Evolutionary conservation across 164 flowering plant species (phyloP).

Genomic region (Stephania yunnanensis): DNA sequence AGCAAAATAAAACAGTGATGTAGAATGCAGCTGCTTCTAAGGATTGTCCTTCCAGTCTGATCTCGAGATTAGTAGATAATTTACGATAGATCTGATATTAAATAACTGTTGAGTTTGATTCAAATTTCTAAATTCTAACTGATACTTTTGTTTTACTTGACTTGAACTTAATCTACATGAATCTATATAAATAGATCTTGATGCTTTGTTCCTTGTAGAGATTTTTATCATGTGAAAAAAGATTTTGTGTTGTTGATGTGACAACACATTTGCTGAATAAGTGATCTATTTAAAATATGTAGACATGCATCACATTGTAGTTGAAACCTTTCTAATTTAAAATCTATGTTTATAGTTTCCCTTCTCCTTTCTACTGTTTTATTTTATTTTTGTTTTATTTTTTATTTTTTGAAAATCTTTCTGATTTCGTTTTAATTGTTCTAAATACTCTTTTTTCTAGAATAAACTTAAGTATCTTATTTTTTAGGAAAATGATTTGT

Average conservation of each 20-base stretch:
- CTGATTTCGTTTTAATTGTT: not conserved
- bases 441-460: not conserved
- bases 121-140: not conserved
- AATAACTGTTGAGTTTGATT: not conserved
- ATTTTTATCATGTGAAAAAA: not conserved
- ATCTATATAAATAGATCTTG: not conserved
- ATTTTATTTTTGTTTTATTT: not conserved
- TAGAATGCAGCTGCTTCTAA: not conserved
- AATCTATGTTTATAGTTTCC: not conserved
- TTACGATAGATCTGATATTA: not conserved
- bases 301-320: not conserved
- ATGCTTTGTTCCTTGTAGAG: not conserved
- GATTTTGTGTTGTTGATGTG: not conserved
- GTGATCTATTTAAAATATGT: not conserved
- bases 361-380: not conserved
- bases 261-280: not conserved
- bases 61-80: not conserved
- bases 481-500: not conserved
- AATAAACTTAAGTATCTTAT: not conserved
- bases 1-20: not conserved
- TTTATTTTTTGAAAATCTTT: not conserved
- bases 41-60: not conserved
- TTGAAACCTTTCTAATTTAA: not conserved
- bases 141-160: not conserved
- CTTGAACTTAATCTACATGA: not conserved